These are phyloP conservation scores for Acacia acuminata DNA, from an alignment of 306 rosid genomes.

Conservation along the genomic window DNA sequence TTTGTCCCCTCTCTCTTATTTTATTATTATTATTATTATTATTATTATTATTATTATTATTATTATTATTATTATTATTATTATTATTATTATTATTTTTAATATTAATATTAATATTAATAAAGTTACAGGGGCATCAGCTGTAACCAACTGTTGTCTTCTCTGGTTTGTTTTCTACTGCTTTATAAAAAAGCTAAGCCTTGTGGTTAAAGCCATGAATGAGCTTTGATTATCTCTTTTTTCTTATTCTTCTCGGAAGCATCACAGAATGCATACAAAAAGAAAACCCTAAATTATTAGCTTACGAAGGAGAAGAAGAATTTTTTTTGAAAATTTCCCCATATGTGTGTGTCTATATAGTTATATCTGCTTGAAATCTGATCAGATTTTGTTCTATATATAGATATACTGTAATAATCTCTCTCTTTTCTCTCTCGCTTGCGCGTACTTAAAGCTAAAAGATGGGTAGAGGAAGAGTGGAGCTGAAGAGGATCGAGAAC, in stretches of 20 bases:
- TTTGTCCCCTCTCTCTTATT: background rate
- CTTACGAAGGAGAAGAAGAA: slow-evolving; percentile 5
- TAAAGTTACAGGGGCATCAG: background rate
- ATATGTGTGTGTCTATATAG: background rate
- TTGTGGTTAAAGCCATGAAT: background rate
- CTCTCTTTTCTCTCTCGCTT: background rate
- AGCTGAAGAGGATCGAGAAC: slow-evolving; percentile 88
- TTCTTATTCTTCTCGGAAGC: slow-evolving; percentile 21
- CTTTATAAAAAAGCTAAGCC: slow-evolving; percentile 6
- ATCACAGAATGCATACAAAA: background rate
- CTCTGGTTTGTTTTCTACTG: background rate
- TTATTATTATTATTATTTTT: background rate
- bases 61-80: background rate
- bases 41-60: background rate
- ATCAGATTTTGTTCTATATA: slow-evolving; percentile 1
- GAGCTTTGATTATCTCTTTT: background rate
- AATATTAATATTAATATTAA: background rate
- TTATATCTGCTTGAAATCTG: slow-evolving; percentile 21
- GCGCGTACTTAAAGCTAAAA: background rate
- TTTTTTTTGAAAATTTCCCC: background rate
- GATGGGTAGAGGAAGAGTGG: slow-evolving; percentile 92
- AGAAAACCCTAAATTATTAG: slow-evolving; percentile 12
- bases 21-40: background rate
- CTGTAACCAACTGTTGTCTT: background rate
- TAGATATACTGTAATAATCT: background rate